Percentiles rank a stretch among this genome's conserved stretches.
Conservation (phyloP, 345 rosid species). For the Bruguiera parviflora region DNA sequence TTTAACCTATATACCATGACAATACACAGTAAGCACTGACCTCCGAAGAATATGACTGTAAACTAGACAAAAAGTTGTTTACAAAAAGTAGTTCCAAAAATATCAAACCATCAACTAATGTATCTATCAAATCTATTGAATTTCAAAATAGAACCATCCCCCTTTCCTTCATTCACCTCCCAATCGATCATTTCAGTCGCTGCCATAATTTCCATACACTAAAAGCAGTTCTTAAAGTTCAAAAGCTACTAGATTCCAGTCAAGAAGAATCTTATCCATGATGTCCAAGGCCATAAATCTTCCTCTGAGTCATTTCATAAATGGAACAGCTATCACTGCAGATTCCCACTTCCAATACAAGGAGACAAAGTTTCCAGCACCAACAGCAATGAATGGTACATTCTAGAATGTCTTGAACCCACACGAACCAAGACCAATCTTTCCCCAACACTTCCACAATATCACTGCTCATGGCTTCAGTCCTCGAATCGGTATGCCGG, state of each 20-base stretch:
- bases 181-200: background rate
- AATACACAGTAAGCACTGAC: conserved; percentile 4
- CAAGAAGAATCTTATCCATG: background rate
- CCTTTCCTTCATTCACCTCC: background rate
- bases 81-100: conserved; percentile 12
- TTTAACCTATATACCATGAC: conserved; percentile 8
- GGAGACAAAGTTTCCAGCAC: no score
- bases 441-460: background rate
- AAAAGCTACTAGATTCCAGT: no score
- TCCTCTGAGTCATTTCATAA: background rate
- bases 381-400: no score
- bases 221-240: no score
- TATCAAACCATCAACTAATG: background rate
- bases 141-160: background rate
- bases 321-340: background rate
- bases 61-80: background rate
- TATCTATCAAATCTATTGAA: background rate
- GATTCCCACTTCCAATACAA: background rate
- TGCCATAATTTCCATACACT: no score
- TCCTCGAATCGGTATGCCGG: no score
- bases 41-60: background rate
- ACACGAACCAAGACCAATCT: no score
- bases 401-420: background rate
- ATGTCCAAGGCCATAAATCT: no score
- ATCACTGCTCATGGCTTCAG: no score